Percentiles rank a stretch among this genome's conserved stretches.
These are phyloP conservation scores for Suillus cothurnatus DNA, from an alignment of 768 basidiomycete genomes.

Conservation along the genomic window DNA sequence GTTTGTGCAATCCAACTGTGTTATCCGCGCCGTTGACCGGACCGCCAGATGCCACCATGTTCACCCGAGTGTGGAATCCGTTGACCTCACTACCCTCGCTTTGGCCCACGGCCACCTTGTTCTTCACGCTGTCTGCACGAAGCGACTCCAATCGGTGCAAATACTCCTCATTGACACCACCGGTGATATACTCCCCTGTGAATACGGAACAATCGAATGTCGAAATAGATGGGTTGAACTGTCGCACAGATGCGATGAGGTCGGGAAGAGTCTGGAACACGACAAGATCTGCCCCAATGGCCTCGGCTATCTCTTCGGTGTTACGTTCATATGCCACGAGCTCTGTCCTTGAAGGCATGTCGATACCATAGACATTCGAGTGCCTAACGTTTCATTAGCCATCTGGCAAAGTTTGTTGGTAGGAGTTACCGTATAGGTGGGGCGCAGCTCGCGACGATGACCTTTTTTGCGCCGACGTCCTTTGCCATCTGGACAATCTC, in stretches of 20 bases:
- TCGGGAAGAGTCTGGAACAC: conserved; percentile 94
- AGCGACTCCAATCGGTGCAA: conserved; percentile 70
- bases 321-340: conserved; percentile 85
- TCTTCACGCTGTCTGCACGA: conserved; percentile 81
- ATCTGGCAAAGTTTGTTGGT: background rate
- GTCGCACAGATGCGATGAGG: conserved; percentile 81
- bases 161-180: conserved; percentile 85
- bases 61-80: conserved; percentile 21
- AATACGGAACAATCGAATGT: conserved; percentile 97
- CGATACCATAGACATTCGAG: conserved; percentile 98
- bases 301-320: conserved; percentile 67
- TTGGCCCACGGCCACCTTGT: conserved; percentile 40
- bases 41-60: conserved; percentile 37
- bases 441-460: conserved; percentile 95
- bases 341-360: conserved; percentile 96
- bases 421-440: conserved; percentile 82
- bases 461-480: conserved; percentile 95
- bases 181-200: conserved; percentile 95
- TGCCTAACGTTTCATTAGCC: conserved; percentile 44
- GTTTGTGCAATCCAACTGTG: conserved; percentile 81
- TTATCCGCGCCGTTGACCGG: conserved; percentile 67
- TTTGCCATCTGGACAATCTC: conserved; percentile 99
- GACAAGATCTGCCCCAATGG: conserved; percentile 93
- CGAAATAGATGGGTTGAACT: conserved; percentile 76
- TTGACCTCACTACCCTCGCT: conserved; percentile 34